Percentiles rank a stretch among this genome's conserved stretches.
These are phyloP conservation scores for Vigna trinervia DNA, from an alignment of 306 rosid species.

Conservation along the genomic window DNA sequence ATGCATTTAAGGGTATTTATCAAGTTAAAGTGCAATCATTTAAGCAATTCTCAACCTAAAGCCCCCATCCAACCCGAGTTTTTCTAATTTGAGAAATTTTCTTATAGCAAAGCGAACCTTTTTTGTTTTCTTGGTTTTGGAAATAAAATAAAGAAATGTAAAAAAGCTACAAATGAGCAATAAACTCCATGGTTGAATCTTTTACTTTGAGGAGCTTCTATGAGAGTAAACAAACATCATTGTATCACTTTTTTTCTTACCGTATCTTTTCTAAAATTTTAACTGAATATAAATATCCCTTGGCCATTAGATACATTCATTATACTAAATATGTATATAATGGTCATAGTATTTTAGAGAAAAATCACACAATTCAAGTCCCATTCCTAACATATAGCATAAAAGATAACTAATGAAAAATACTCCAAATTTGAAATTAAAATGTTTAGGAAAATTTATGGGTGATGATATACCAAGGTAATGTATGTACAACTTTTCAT, in stretches of 20 bases:
- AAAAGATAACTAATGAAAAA: constrained; percentile 25
- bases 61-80: neutral
- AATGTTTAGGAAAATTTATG: constrained; percentile 32
- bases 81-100: constrained; percentile 2
- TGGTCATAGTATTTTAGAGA: neutral
- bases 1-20: neutral
- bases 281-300: constrained; percentile 11
- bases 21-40: constrained; percentile 4
- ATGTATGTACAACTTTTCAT: constrained; percentile 67
- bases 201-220: constrained; percentile 3
- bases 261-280: neutral
- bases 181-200: neutral
- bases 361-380: constrained; percentile 5
- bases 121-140: neutral
- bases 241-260: neutral
- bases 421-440: constrained; percentile 8
- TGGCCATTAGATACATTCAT: neutral
- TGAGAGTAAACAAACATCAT: neutral
- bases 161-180: constrained; percentile 3
- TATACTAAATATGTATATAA: neutral
- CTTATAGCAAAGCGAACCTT: constrained; percentile 8
- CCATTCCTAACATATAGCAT: neutral
- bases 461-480: constrained; percentile 73
- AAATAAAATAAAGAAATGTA: constrained; percentile 2
- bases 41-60: neutral